Percentiles rank a stretch among this genome's conserved stretches.
Conservation (phyloP, 73 alveolate genomes). For the Paraurostyla sp. region DNA sequence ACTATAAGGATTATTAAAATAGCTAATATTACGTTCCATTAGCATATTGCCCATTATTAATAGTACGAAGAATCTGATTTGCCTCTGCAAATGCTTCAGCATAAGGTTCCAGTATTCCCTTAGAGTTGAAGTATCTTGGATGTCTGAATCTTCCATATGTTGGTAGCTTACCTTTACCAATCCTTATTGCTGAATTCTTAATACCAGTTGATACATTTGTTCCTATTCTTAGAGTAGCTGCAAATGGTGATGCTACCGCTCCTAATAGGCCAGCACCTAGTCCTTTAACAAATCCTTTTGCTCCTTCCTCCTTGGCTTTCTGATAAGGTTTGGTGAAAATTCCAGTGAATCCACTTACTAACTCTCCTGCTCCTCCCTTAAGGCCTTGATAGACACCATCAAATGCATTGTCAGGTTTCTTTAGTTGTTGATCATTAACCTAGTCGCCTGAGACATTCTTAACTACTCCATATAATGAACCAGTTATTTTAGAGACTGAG, state of each 20-base stretch:
- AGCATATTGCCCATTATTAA: constrained; percentile 77
- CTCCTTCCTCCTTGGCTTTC: constrained; percentile 90
- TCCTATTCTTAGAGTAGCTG: constrained; percentile 85
- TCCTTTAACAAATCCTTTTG: constrained; percentile 90
- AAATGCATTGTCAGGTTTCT: constrained; percentile 85
- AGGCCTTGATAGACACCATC: constrained; percentile 87
- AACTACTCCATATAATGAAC: constrained; percentile 90
- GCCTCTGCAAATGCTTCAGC: constrained; percentile 87
- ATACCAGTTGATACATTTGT: constrained; percentile 84
- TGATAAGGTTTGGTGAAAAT: constrained; percentile 85
- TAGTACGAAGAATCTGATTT: constrained; percentile 73
- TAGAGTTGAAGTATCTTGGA: constrained; percentile 87
- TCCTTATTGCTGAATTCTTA: constrained; percentile 78
- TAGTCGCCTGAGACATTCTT: constrained; percentile 87
- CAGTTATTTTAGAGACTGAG: constrained; percentile 89
- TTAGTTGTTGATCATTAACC: constrained; percentile 73
- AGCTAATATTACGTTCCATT: neutral
- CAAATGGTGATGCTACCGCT: constrained; percentile 88
- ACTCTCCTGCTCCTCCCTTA: constrained; percentile 89
- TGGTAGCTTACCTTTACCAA: constrained; percentile 83
- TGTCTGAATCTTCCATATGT: constrained; percentile 87
- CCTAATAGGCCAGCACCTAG: constrained; percentile 91
- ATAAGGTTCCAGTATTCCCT: constrained; percentile 84
- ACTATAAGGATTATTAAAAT: constrained; percentile 42
- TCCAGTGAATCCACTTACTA: constrained; percentile 90